Evolutionary conservation across 2,329 filamentous ascomycete species (phyloP).

Genomic region (Chaetomium strumarium): DNA sequence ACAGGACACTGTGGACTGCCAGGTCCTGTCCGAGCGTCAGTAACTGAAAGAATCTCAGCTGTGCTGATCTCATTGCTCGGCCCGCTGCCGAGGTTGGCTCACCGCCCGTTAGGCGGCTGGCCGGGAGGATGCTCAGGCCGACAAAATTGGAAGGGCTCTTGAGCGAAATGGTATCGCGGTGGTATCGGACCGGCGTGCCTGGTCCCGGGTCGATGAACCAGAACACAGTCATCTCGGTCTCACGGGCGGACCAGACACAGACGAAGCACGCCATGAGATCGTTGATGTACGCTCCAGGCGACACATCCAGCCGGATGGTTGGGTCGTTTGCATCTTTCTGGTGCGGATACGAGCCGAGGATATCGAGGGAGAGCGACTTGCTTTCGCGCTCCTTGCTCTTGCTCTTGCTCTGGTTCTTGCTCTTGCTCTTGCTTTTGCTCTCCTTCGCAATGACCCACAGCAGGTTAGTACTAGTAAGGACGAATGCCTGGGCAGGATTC

Average conservation of each 20-base stretch:
- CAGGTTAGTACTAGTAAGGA: slow-evolving; percentile 51
- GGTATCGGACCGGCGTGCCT: slow-evolving; percentile 16
- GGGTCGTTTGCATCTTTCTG: slow-evolving; percentile 35
- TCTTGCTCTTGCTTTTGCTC: slow-evolving; percentile 7
- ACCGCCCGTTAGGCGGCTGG: slow-evolving; percentile 12
- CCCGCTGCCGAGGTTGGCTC: slow-evolving; percentile 1
- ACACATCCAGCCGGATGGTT: slow-evolving; percentile 36
- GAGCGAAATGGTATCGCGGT: slow-evolving; percentile 21
- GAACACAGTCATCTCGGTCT: slow-evolving; percentile 24
- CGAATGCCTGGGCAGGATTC: slow-evolving; percentile 45
- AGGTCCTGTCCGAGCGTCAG: slow-evolving; percentile 21
- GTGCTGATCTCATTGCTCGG: slow-evolving; percentile 9
- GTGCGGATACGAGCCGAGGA: slow-evolving; percentile 32
- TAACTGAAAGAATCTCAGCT: slow-evolving; percentile 23
- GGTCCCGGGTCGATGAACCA: slow-evolving; percentile 21
- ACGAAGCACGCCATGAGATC: slow-evolving; percentile 20
- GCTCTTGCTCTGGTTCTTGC: slow-evolving; percentile 9
- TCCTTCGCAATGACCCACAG: slow-evolving; percentile 32
- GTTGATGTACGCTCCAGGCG: slow-evolving; percentile 22
- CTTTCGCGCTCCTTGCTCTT: slow-evolving; percentile 11
- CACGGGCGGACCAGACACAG: slow-evolving; percentile 23
- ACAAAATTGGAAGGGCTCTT: slow-evolving; percentile 13
- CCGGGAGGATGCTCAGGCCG: slow-evolving; percentile 21
- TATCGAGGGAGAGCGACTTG: slow-evolving; percentile 12
- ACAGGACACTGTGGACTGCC: slow-evolving; percentile 21